Percentiles rank a stretch among this genome's conserved stretches.
phyloP scores from a whole-genome alignment of 108 stramenopile genomes.

The Conticribra guillardii region DNA sequence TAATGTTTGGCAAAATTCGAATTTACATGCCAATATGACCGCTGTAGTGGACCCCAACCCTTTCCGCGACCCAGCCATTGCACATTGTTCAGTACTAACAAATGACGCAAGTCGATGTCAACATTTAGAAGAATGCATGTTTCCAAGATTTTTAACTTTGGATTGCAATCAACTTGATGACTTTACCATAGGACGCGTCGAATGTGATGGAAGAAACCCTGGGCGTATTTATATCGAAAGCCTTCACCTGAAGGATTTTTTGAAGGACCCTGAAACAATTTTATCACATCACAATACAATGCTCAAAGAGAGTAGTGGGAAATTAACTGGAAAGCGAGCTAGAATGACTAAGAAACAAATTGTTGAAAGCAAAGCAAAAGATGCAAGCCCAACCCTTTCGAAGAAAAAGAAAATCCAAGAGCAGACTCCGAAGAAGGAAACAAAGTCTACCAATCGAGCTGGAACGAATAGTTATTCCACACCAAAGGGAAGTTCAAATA shows the following conservation, averaged over 20 bases:
- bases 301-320: conserved; percentile 8
- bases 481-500: neutral
- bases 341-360: conserved; percentile 1
- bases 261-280: conserved; percentile 31
- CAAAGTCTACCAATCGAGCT: neutral
- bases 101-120: conserved; percentile 9
- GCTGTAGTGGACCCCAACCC: conserved; percentile 2
- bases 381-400: neutral
- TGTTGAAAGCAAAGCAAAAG: neutral
- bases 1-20: neutral
- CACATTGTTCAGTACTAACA: neutral
- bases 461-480: neutral
- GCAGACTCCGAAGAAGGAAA: neutral
- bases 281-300: conserved; percentile 1
- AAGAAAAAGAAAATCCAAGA: conserved; percentile 15
- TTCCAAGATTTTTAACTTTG: conserved; percentile 31
- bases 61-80: neutral
- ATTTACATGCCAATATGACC: neutral
- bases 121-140: conserved; percentile 46
- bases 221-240: conserved; percentile 33
- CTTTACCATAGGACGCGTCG: conserved; percentile 28
- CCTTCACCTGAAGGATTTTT: conserved; percentile 38
- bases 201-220: neutral
- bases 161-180: conserved; percentile 36
- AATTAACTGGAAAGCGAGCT: conserved; percentile 16